phyloP scores from a whole-genome alignment of 768 basidiomycete species.

The Rhodotorula sphaerocarpa region DNA sequence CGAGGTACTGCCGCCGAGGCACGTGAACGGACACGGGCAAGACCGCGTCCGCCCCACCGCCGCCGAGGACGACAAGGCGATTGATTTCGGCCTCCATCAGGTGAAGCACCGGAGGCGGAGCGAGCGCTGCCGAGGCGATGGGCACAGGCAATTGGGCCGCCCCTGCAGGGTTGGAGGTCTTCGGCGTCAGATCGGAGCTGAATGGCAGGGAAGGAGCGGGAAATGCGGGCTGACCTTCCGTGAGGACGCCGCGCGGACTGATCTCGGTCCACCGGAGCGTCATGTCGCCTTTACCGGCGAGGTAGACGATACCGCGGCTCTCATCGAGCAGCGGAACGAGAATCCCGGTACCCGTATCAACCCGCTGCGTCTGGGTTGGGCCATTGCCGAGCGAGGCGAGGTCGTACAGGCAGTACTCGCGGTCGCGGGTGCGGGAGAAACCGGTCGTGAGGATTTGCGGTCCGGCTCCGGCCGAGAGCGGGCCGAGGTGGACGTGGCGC shows the following conservation, averaged over 20 bases:
- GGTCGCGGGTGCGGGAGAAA: constrained; percentile 38
- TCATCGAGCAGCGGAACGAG: constrained; percentile 42
- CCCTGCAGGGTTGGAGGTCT: constrained; percentile 4
- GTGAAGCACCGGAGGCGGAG: constrained; percentile 33
- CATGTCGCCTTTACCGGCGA: constrained; percentile 44
- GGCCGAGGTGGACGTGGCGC: constrained; percentile 21
- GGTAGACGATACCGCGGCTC: constrained; percentile 42
- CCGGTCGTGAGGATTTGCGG: constrained; percentile 27
- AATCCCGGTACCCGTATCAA: constrained; percentile 43
- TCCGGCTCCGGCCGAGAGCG: neutral
- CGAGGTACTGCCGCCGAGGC: constrained; percentile 43
- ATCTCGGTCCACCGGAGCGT: constrained; percentile 43
- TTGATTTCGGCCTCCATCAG: constrained; percentile 45
- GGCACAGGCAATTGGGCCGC: constrained; percentile 35
- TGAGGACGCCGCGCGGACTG: constrained; percentile 37
- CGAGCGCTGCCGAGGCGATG: constrained; percentile 38
- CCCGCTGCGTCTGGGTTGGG: constrained; percentile 22
- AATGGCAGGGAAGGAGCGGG: too few species aligned
- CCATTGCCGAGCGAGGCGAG: constrained; percentile 12
- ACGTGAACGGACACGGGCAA: constrained; percentile 42
- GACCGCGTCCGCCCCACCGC: constrained; percentile 39
- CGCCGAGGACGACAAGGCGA: constrained; percentile 37
- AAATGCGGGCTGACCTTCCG: constrained; percentile 31
- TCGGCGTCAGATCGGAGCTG: neutral
- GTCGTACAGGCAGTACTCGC: constrained; percentile 42